These are phyloP conservation scores for Fraxinus ornus DNA, from an alignment of 305 asterid genomes.

Conservation along the genomic window DNA sequence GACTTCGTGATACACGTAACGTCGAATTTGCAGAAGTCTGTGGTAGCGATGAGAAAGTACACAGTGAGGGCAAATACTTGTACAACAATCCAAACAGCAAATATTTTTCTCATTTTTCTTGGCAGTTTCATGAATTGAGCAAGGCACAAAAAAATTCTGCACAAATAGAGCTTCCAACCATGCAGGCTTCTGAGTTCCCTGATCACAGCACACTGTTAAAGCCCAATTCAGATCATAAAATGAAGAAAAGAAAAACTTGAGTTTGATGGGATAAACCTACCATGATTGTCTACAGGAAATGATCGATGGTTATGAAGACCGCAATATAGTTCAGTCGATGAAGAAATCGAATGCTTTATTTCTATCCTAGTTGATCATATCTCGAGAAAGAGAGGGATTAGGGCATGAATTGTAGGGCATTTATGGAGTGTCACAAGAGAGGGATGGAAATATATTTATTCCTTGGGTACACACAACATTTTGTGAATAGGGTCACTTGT, in stretches of 20 bases:
- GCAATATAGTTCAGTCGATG: background rate
- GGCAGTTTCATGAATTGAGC: constrained; percentile 67
- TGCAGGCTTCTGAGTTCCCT: constrained; percentile 70
- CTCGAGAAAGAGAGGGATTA: constrained; percentile 44
- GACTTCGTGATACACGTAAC: constrained; percentile 90
- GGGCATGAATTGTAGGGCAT: constrained; percentile 42
- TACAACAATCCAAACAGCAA: constrained; percentile 87
- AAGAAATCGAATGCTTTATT: background rate
- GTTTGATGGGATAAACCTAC: constrained; percentile 17
- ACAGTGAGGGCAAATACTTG: constrained; percentile 89
- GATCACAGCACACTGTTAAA: background rate
- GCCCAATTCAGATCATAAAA: constrained; percentile 12
- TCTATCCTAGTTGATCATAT: background rate
- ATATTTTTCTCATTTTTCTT: constrained; percentile 92
- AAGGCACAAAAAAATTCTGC: constrained; percentile 67
- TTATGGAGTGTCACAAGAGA: constrained; percentile 46
- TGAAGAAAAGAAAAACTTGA: background rate
- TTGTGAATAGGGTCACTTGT: constrained; percentile 32
- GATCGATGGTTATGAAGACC: background rate
- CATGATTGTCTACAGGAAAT: constrained; percentile 26
- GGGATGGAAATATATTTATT: constrained; percentile 25
- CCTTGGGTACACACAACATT: constrained; percentile 28
- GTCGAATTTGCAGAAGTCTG: constrained; percentile 84
- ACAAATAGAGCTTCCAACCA: constrained; percentile 77
- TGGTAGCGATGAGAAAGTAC: constrained; percentile 76